Percentiles rank a stretch among this genome's conserved stretches.
These are phyloP conservation scores for Chenopodium suecicum DNA, from an alignment of 148 eudicot genomes.

Conservation along the genomic window DNA sequence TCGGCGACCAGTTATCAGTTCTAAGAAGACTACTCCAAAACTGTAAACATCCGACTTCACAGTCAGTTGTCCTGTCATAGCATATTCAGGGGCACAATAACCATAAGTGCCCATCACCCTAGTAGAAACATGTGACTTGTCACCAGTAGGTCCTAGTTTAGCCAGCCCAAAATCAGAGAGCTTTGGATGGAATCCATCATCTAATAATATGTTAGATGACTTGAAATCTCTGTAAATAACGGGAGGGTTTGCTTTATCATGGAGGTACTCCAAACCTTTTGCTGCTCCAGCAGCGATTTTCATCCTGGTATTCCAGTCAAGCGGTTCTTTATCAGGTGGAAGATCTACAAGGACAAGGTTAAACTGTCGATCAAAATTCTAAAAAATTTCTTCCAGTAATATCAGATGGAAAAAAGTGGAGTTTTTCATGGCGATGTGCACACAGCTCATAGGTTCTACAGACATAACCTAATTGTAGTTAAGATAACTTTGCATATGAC, in stretches of 20 bases:
- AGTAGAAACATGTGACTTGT: constrained; percentile 88
- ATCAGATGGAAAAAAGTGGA: background rate
- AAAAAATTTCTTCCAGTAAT: background rate
- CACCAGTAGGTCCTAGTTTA: constrained; percentile 89
- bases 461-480: background rate
- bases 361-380: background rate
- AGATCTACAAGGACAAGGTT: constrained; percentile 47
- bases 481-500: background rate
- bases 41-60: constrained; percentile 90
- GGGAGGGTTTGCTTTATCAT: constrained; percentile 88
- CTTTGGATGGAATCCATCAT: constrained; percentile 70
- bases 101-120: constrained; percentile 95
- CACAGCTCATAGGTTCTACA: background rate
- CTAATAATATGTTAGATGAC: constrained; percentile 79
- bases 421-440: background rate
- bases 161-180: constrained; percentile 91
- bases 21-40: constrained; percentile 86
- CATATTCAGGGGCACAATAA: constrained; percentile 91
- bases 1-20: constrained; percentile 83
- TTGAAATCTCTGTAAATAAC: constrained; percentile 88
- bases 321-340: constrained; percentile 69
- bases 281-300: constrained; percentile 93
- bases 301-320: constrained; percentile 92
- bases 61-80: constrained; percentile 92
- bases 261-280: constrained; percentile 79